Conservation (phyloP, 225 moss, liverwort and hornwort species). For the Anthoceros angustus region DNA sequence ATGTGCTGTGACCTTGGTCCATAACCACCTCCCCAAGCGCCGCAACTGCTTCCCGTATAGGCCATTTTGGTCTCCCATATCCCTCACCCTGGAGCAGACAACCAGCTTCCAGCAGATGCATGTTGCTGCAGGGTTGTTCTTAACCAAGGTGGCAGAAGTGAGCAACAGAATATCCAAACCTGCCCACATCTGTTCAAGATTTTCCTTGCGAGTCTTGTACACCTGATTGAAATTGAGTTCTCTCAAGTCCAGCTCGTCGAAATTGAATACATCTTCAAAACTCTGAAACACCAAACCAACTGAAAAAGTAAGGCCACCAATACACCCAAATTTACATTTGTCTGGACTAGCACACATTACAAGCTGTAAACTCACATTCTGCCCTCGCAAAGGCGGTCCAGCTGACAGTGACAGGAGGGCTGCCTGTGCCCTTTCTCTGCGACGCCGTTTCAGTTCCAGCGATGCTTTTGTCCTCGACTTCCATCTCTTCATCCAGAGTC, state of each 20-base stretch:
- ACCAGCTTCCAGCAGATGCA: not conserved
- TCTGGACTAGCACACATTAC: conserved; percentile 13
- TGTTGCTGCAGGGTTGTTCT: not conserved
- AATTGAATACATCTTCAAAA: not conserved
- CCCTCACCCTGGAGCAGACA: not conserved
- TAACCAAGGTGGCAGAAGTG: not conserved
- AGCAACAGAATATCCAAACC: not conserved
- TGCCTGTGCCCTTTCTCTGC: conserved; percentile 57
- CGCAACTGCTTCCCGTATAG: not conserved
- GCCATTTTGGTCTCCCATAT: not conserved
- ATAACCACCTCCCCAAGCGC: not conserved
- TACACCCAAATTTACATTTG: conserved; percentile 19
- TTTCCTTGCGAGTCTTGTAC: not conserved
- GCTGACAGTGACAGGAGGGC: conserved; percentile 60
- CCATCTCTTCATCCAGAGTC: conserved; percentile 87
- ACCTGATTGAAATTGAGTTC: not conserved
- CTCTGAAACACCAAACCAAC: conserved; percentile 15
- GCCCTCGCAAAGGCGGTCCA: conserved; percentile 42
- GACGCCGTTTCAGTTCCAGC: conserved; percentile 42
- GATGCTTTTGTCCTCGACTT: conserved; percentile 35
- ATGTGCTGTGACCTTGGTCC: not conserved
- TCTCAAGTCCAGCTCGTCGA: not conserved
- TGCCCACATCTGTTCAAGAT: not conserved
- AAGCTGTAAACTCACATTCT: conserved; percentile 9
- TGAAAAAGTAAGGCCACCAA: not conserved